Percentiles rank a stretch among this genome's conserved stretches.
Conservation (phyloP, 306 rosid species). For the Coriaria nepalensis region DNA sequence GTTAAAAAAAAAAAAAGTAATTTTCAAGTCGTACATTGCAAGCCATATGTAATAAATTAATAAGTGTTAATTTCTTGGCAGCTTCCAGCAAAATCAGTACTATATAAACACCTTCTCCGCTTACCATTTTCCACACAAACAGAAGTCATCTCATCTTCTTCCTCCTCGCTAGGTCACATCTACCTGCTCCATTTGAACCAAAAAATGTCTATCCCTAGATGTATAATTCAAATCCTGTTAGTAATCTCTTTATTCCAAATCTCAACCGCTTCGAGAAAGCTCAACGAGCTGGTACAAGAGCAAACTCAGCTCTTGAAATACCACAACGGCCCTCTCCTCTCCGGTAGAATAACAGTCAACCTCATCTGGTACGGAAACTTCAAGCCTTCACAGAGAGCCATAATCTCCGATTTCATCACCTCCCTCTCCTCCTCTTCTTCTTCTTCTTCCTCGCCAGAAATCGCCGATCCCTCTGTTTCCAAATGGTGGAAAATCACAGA, state of each 20-base stretch:
- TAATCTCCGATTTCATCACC: slow-evolving; percentile 35
- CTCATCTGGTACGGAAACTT: slow-evolving; percentile 51
- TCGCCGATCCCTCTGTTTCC: slow-evolving; percentile 45
- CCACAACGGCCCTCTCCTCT: slow-evolving; percentile 74
- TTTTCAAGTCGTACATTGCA: too few relatives aligned
- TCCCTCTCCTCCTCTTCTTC: slow-evolving; percentile 23
- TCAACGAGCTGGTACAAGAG: slow-evolving; percentile 6
- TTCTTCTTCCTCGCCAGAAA: neutral
- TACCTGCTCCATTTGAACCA: too few relatives aligned
- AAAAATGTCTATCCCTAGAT: slow-evolving; percentile 19
- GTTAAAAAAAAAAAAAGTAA: too few relatives aligned
- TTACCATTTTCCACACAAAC: too few relatives aligned
- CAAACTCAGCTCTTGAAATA: slow-evolving; percentile 36
- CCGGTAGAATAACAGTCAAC: slow-evolving; percentile 57
- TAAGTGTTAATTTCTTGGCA: too few relatives aligned
- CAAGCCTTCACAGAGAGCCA: slow-evolving; percentile 40
- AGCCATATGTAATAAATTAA: too few relatives aligned
- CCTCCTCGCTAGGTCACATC: too few relatives aligned
- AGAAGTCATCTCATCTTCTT: too few relatives aligned
- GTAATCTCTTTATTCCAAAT: slow-evolving; percentile 17
- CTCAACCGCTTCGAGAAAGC: slow-evolving; percentile 13
- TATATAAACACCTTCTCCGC: too few relatives aligned
- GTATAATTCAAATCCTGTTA: slow-evolving; percentile 1
- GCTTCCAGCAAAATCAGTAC: too few relatives aligned
- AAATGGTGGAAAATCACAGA: slow-evolving; percentile 81